Conservation (phyloP, 108 stramenopile species). For the Pseudonitzschia pungens region DNA sequence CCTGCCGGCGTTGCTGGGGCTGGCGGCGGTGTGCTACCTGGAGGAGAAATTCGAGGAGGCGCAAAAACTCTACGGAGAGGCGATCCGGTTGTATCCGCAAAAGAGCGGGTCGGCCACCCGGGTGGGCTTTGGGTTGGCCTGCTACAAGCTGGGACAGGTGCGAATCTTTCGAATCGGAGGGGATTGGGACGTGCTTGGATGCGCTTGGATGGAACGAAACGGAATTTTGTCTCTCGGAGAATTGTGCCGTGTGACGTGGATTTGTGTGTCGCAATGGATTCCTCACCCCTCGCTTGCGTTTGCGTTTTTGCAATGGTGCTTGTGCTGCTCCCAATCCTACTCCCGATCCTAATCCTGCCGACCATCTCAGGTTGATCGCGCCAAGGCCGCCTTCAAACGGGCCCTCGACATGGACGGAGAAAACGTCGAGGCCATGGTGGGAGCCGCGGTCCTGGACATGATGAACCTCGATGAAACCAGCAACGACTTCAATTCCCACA, state of each 20-base stretch:
- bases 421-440: slow-evolving; percentile 82
- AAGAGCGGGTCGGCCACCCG: slow-evolving; percentile 51
- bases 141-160: slow-evolving; percentile 76
- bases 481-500: slow-evolving; percentile 50
- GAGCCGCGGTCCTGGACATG: slow-evolving; percentile 76
- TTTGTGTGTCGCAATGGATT: too few relatives aligned
- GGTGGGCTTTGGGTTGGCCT: slow-evolving; percentile 83
- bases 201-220: too few relatives aligned
- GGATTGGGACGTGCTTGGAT: too few relatives aligned
- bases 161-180: too few relatives aligned
- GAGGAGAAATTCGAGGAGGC: slow-evolving; percentile 66
- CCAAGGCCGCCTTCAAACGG: slow-evolving; percentile 78
- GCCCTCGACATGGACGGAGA: slow-evolving; percentile 78
- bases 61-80: slow-evolving; percentile 63
- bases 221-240: too few relatives aligned
- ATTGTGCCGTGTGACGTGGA: too few relatives aligned
- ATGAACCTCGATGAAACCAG: slow-evolving; percentile 64
- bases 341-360: too few relatives aligned
- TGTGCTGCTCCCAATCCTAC: too few relatives aligned
- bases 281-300: too few relatives aligned
- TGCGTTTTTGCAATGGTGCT: too few relatives aligned
- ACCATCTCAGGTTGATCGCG: slow-evolving; percentile 79
- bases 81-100: slow-evolving; percentile 58
- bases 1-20: slow-evolving; percentile 80
- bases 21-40: slow-evolving; percentile 71